Base-by-base conservation (phyloP, 345 rosid genomes). In the Salix dunnii region DNA sequence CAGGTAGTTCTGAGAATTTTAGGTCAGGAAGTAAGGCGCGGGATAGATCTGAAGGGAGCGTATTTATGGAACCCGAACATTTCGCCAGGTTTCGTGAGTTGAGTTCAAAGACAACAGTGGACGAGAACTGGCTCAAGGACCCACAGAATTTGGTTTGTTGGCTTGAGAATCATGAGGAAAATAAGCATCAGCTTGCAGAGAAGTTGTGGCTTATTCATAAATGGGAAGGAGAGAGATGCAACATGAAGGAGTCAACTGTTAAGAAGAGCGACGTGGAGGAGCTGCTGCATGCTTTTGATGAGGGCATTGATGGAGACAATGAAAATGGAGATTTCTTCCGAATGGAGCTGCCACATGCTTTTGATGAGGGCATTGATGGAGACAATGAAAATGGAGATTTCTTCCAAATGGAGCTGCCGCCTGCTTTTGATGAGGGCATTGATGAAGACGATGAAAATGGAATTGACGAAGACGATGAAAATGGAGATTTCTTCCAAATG, bases 201-300 rank as follows among this genome's bases (percentile, higher is more conserved):
- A 58, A 9, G 63, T 3, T 58, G 63, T 58, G 63, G 63, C 63
- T 58, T 58, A 25, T 58, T n/a, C 63, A 58, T 58, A 58, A 58
- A 58, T 58, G 63, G 63, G 63, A 58, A 58, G 63, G 63, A 10
- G 63, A 58, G 63, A 58, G 63, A 58, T 58, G 63, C 63, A n/a
- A 58, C 12, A 11, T 58, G 63, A 58, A 23, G 1, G 4, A n/a
- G 23, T 58, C 63, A 58, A 58, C 1, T 58, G 25, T 58, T n/a
- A 23, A 58, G 63, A 25, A 58, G 28, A 58, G 63, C 1, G 63
- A 58, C 1, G 63, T 58, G 63, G 14, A 58, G 63, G 63, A 58
- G 28, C 13, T 58, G 27, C 63, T 58, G 63, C 5, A 1, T 13
- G 28, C 28, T 23, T 58, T 58, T 9, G 63, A 58, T 58, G 63